phyloP scores from a whole-genome alignment of 192 early-diverging fungal genomes.

The Backusella parvicylindrica region DNA sequence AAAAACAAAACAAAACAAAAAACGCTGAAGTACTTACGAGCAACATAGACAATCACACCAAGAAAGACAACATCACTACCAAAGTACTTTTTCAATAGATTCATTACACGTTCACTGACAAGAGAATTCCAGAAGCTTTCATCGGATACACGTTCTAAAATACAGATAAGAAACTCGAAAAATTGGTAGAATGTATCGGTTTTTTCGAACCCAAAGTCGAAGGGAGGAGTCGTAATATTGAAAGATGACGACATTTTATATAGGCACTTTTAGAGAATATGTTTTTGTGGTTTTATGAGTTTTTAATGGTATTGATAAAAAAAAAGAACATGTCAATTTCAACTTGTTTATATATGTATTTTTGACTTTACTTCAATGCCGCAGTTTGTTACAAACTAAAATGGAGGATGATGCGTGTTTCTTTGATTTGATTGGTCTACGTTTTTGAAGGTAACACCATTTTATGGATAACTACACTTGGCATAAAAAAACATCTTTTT shows the following conservation, averaged over 20 bases:
- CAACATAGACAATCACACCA: slow-evolving; percentile 19
- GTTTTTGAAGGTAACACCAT: not conserved
- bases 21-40: slow-evolving; percentile 16
- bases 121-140: slow-evolving; percentile 14
- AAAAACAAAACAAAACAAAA: not conserved
- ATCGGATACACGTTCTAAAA: slow-evolving; percentile 5
- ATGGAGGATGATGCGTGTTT: not conserved
- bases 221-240: not conserved
- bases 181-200: not conserved
- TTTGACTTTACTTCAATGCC: not conserved
- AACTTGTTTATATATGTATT: not conserved
- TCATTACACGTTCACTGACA: slow-evolving; percentile 10
- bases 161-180: not conserved
- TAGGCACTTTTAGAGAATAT: not conserved
- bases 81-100: slow-evolving; percentile 10
- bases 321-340: not conserved
- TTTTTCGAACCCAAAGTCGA: not conserved
- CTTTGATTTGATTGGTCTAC: not conserved
- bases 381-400: not conserved
- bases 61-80: slow-evolving; percentile 19
- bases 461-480: too few species aligned
- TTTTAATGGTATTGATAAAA: not conserved
- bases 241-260: not conserved
- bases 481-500: not conserved
- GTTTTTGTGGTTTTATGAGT: not conserved